These are phyloP conservation scores for Candida pseudoglaebosa DNA, from an alignment of 805 yeast genomes.

Conservation along the genomic window DNA sequence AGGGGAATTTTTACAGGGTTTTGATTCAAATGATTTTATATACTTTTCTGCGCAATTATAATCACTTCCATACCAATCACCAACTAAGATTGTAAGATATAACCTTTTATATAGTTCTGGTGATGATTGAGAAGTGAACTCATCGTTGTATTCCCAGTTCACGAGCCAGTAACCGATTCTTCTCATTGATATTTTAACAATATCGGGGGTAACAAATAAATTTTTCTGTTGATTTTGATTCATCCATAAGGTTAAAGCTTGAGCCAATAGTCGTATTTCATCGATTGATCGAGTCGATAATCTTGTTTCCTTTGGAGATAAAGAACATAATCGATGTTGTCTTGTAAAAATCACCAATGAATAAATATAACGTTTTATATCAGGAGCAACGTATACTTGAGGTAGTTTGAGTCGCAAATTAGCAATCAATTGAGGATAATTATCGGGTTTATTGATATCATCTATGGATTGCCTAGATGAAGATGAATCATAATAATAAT, in stretches of 20 bases:
- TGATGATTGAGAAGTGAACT: conserved; percentile 10
- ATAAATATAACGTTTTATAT: conserved; percentile 32
- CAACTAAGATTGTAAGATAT: conserved; percentile 33
- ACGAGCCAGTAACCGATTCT: conserved; percentile 42
- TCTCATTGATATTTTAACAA: conserved; percentile 33
- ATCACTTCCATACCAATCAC: conserved; percentile 44
- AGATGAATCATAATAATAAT: conserved; percentile 7
- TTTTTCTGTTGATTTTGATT: conserved; percentile 4
- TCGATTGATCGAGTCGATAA: conserved; percentile 30
- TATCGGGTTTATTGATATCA: neutral
- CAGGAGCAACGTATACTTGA: conserved; percentile 29
- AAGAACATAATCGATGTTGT: conserved; percentile 35
- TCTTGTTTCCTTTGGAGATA: conserved; percentile 33
- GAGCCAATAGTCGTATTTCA: conserved; percentile 23
- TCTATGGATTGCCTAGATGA: neutral
- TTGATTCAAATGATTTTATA: conserved; percentile 17
- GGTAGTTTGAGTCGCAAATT: conserved; percentile 8
- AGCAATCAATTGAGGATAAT: conserved; percentile 5
- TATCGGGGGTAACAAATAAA: conserved; percentile 36
- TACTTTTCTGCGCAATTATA: conserved; percentile 30
- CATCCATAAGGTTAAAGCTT: conserved; percentile 23
- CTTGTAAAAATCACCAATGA: conserved; percentile 35
- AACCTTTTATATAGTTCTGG: conserved; percentile 16
- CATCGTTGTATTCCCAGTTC: conserved; percentile 33
- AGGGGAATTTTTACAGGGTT: conserved; percentile 20